Evolutionary conservation across 495 filamentous ascomycete species (phyloP).

Genomic region (Annulohypoxylon bovei): DNA sequence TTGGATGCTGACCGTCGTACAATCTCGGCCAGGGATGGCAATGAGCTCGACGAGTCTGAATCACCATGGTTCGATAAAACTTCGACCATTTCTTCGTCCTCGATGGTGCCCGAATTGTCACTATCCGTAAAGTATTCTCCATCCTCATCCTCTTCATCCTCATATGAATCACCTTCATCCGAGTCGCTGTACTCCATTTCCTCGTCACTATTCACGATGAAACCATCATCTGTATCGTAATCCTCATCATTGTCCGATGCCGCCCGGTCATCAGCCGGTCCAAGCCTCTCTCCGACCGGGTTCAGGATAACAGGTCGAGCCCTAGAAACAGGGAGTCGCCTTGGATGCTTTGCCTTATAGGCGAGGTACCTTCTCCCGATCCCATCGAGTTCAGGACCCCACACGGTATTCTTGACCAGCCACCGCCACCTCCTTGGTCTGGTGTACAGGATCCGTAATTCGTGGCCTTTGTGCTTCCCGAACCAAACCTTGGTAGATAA

Average conservation of each 20-base stretch:
- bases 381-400: not conserved
- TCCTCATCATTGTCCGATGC: not conserved
- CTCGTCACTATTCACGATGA: not conserved
- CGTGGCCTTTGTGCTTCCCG: not conserved
- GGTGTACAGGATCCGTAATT: not conserved
- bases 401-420: not conserved
- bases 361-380: not conserved
- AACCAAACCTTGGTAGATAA: not conserved
- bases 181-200: not conserved
- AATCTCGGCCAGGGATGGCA: not conserved
- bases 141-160: not conserved
- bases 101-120: not conserved
- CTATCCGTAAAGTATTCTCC: not conserved
- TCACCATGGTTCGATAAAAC: not conserved
- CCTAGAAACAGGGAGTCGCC: not conserved
- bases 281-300: not conserved
- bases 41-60: not conserved
- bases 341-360: not conserved
- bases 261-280: not conserved
- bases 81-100: not conserved
- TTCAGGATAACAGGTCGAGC: not conserved
- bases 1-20: not conserved
- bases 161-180: not conserved
- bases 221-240: not conserved
- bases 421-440: not conserved